A percentile compares a stretch with the other conserved stretches of the same genome.
phyloP scores from a whole-genome alignment of 1,139 yeast species.

The Saccharomyces pastorianus region DNA sequence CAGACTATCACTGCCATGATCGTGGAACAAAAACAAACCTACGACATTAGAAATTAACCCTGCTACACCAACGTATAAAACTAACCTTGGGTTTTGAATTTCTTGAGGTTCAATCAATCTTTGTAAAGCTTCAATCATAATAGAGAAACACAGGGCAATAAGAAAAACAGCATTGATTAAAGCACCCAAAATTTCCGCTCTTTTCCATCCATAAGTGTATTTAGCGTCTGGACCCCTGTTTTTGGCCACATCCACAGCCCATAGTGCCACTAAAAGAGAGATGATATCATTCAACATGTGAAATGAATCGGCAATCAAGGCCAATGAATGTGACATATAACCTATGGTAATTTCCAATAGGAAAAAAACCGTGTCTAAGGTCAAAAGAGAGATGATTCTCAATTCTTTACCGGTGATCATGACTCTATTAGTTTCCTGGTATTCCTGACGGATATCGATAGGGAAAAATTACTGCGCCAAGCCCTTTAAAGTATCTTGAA shows the following conservation, averaged over 20 bases:
- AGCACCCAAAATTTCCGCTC: conserved; percentile 94
- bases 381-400: conserved; percentile 64
- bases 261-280: conserved; percentile 79
- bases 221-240: conserved; percentile 75
- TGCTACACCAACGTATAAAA: conserved; percentile 70
- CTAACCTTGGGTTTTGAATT: conserved; percentile 71
- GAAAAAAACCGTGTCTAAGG: conserved; percentile 75
- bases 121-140: conserved; percentile 86
- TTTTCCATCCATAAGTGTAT: conserved; percentile 92
- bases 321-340: conserved; percentile 83
- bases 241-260: conserved; percentile 93
- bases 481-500: neutral
- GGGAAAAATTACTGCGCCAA: neutral
- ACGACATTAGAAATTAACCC: conserved; percentile 77
- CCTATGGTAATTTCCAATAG: conserved; percentile 78
- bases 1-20: conserved; percentile 45
- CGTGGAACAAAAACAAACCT: conserved; percentile 85
- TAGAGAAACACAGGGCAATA: conserved; percentile 85
- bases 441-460: neutral
- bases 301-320: conserved; percentile 90
- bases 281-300: conserved; percentile 95
- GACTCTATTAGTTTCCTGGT: neutral
- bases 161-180: conserved; percentile 86
- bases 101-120: conserved; percentile 75
- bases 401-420: conserved; percentile 47